These are phyloP conservation scores for Hortiboletus campestris DNA, from an alignment of 768 basidiomycete genomes.

Conservation along the genomic window DNA sequence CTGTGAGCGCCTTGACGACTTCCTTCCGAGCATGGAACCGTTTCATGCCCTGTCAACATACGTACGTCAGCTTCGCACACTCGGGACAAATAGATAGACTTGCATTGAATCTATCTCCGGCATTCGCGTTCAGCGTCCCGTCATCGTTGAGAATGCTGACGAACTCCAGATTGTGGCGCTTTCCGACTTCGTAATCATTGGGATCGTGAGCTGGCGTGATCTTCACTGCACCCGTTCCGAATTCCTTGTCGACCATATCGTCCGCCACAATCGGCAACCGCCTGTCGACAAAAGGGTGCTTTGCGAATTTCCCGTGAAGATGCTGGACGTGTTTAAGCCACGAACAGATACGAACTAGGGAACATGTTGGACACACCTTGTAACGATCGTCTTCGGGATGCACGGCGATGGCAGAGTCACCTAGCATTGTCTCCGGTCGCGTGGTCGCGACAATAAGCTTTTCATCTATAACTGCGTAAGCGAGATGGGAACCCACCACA, in stretches of 20 bases:
- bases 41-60: conserved; percentile 76
- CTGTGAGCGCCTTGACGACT: conserved; percentile 81
- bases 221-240: conserved; percentile 98
- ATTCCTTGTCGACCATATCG: conserved; percentile 87
- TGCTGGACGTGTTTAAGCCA: conserved; percentile 45
- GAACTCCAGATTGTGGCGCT: conserved; percentile 84
- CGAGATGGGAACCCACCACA: neutral
- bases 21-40: conserved; percentile 55
- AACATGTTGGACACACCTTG: conserved; percentile 43
- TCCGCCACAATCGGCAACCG: conserved; percentile 88
- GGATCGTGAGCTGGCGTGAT: conserved; percentile 98
- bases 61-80: neutral
- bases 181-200: conserved; percentile 94
- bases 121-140: conserved; percentile 91
- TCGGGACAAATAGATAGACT: conserved; percentile 7
- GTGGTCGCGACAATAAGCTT: conserved; percentile 93
- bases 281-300: conserved; percentile 79
- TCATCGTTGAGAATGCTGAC: conserved; percentile 96
- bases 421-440: conserved; percentile 97
- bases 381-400: conserved; percentile 93
- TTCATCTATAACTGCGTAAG: conserved; percentile 55
- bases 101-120: conserved; percentile 74
- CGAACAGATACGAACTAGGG: neutral
- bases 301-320: conserved; percentile 88
- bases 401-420: conserved; percentile 95